These are phyloP conservation scores for Fusarium nisikadoi DNA, from an alignment of 2,329 filamentous ascomycete genomes.

Conservation along the genomic window DNA sequence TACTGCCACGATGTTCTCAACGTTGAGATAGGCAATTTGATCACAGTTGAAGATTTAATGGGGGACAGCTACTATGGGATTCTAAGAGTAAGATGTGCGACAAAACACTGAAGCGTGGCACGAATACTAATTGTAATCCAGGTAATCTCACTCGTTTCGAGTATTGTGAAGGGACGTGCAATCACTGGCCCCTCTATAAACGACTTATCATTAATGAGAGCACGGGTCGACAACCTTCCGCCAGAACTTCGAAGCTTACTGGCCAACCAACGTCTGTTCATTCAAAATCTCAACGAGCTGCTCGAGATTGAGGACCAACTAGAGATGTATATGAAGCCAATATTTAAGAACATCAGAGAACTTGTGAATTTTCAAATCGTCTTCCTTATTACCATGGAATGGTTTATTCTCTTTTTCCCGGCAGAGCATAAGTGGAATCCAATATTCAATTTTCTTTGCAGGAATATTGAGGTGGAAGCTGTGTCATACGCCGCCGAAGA, in stretches of 20 bases:
- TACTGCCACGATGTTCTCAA: not conserved
- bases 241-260: not conserved
- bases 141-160: not conserved
- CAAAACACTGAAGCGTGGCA: too few relatives aligned
- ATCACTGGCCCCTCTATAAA: not conserved
- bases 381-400: not conserved
- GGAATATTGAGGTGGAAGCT: not conserved
- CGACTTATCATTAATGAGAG: not conserved
- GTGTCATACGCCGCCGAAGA: not conserved
- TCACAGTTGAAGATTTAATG: not conserved
- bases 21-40: not conserved
- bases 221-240: not conserved
- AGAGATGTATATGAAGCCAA: not conserved
- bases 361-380: not conserved
- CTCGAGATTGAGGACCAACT: not conserved
- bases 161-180: not conserved
- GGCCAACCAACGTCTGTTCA: not conserved
- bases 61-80: not conserved
- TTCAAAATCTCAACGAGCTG: not conserved
- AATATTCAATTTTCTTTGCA: not conserved
- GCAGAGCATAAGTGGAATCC: not conserved
- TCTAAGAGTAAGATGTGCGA: not conserved
- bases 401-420: not conserved
- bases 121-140: not conserved
- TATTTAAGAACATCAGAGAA: not conserved